Evolutionary conservation across 2,329 filamentous ascomycete species (phyloP), one percentile per base, ranked within the genome.

Genomic region (Elsinoe perseae): DNA sequence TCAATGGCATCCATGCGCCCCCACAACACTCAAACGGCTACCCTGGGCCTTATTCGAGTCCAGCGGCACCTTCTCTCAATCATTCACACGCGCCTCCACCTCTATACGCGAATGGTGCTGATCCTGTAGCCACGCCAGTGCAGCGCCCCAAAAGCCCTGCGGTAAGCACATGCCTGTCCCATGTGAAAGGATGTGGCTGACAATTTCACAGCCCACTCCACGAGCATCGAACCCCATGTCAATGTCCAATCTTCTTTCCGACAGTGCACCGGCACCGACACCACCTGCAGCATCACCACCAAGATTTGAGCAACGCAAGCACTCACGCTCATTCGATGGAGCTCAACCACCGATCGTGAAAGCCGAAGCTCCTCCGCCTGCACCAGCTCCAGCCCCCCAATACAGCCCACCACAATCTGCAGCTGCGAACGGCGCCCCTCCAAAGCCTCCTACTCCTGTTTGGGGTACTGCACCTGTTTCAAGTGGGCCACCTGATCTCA

Each of bases 221-320:
- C 84, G 90, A 69, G 79, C 85, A 38, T 85, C 86, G 58, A 87
- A 95, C 68, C 87, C 91, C 54, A 96, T 96, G 91, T 93, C 91
- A 4, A 93, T 97, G 67, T 93, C 89, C 62, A 96, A 91, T 68
- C 95, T 97, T 58, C 84, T 97, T 42, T 92, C 89, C 3, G 90
- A 56, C 28, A 56, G 42, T 36, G 53, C 25, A 7, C 52, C 52
- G 18, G 48, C 82, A 62, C 80, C 87, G 56, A 85, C 58, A 25
- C 56, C 54, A 12, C 20, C 42, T 9, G 57, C 55, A 28, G 34
- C 54, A 46, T 56, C 55, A 28, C 55, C 57, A 8, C 57, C 58
- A 20, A 42, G 14, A 36, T 36, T 48, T 16, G 40, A 46, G n/a
- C 25, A 16, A 20, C 38, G 28, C 38, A 56, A 36, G n/a, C 7